Base-by-base conservation (phyloP, 176 grass and related monocot species). In the Phoenix dactylifera region DNA sequence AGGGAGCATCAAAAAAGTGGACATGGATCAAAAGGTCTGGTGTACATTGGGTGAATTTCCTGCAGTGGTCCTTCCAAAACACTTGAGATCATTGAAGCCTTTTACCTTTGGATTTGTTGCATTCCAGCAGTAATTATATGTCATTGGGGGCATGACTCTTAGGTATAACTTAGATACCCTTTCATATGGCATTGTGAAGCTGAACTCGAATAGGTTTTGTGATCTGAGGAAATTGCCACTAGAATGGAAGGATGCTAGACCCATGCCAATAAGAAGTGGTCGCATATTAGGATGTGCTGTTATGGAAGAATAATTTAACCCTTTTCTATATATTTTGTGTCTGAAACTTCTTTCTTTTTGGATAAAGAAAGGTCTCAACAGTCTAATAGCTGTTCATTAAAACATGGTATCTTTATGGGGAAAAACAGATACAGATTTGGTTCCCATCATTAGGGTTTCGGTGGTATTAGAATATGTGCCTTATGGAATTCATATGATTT, bases 231-330 rank as follows among this genome's bases (percentile, higher is more conserved):
- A 50, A 32, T 64, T 35, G 18, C 50, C 71, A 26, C 26, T 39
- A 53, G 59, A 73, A 73, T 73, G 71, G 71, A 19, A 56, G 58
- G 50, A 73, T 64, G 71, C 15, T 48, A 73, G 50, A 73, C 26
- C 71, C 3, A 64, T 73, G 59, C 18, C 62, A 19, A 53, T 35
- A 35, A 32, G 62, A 73, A 57, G 44, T 54, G 57, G 70, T 17
- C 59, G 50, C 52, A 62, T 73, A 54, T 26, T 62, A 52, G 70
- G 70, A 23, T 73, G 70, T 63, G 70, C 58, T 54, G 16, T 35
- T 16, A 39, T 73, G 59, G 62, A 59, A 16, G 70, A 63, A 54
- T 54, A 63, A 54, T 54, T 71, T 48, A 17, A 49, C n/a, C 15
- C 10, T 59, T 22, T 17, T 49, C 55, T 71, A 48, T 5, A 49